Conservation (phyloP, 1,284 basidiomycete genomes). For the Mycosarcoma mackinlayi region DNA sequence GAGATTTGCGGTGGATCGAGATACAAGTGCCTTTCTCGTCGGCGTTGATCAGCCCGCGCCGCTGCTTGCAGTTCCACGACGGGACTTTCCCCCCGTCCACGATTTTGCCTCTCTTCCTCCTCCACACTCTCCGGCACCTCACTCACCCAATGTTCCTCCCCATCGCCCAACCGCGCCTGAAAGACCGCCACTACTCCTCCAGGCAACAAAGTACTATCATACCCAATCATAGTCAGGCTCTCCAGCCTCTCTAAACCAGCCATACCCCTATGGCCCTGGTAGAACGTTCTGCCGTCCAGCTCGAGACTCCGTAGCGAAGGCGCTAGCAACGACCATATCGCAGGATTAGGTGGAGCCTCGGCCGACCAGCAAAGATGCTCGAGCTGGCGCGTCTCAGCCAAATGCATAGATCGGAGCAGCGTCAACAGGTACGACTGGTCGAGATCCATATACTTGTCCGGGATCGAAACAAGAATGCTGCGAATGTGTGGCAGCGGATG, state of each 20-base stretch:
- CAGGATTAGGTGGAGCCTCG: conserved; percentile 18
- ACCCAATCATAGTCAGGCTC: conserved; percentile 30
- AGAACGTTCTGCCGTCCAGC: conserved; percentile 32
- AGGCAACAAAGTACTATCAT: conserved; percentile 39
- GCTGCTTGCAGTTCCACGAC: conserved; percentile 8
- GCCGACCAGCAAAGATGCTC: conserved; percentile 30
- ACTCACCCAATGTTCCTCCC: neutral
- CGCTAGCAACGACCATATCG: conserved; percentile 15
- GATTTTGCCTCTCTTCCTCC: conserved; percentile 1
- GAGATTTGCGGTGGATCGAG: conserved; percentile 17
- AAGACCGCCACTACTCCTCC: conserved; percentile 17
- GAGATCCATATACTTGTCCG: conserved; percentile 30
- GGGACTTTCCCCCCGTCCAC: conserved; percentile 1
- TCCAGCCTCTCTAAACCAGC: conserved; percentile 18
- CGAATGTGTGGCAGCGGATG: conserved; percentile 22
- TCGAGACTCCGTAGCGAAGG: conserved; percentile 14
- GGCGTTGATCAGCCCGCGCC: neutral
- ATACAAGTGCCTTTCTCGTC: conserved; percentile 20
- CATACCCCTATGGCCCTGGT: conserved; percentile 26
- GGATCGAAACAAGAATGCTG: conserved; percentile 15
- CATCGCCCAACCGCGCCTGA: conserved; percentile 1
- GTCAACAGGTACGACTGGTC: conserved; percentile 29
- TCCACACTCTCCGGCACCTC: conserved; percentile 3
- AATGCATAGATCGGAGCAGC: conserved; percentile 23
- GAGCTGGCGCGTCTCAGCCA: conserved; percentile 10